Base-by-base conservation (phyloP, 345 rosid species). In the Citrus inodora region DNA sequence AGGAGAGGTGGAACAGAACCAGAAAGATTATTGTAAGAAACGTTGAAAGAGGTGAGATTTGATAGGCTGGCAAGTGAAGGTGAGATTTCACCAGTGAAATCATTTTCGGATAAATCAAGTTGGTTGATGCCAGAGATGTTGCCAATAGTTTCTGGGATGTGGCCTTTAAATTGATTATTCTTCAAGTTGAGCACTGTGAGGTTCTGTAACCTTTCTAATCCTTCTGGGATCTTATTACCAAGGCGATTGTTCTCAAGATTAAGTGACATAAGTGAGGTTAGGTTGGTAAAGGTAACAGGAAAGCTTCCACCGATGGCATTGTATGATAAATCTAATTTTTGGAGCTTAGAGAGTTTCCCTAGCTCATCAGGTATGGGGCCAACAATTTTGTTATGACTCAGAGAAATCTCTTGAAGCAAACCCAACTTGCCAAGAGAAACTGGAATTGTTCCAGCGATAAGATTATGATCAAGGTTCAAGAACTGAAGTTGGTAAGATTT, bases 1-100 rank as follows among this genome's bases (percentile, higher is more conserved):
- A 96, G 90, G 9, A 51, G 46, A 65, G 89, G 74, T 25, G 99
- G 98, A 58, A 96, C 99, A 35, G 87, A 46, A 76, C 99, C 97
- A 5, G 98, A 94, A 11, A 96, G 95, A 66, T 89, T 85, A 85
- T 96, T 96, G 87, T 83, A 88, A 38, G 99, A 94, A 75, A 94
- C 97, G 82, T 93, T 93, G 86, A 95, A 92, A 60, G 87, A 88
- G 70, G 85, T 83, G 21, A 96, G 97, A 67, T 91, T 87, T 73
- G 86, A 79, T 48, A 96, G 85, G 35, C 61, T 79, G 68, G 68
- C 81, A 78, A 96, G 82, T 22, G 95, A 90, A 67, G 74, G 67
- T 2, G 99, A 98, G 53, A 96, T 86, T 74, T 86, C 79, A 61
- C 98, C 99, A 7, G 88, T 83, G 80, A 95, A 90, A 76, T 87